These are phyloP conservation scores for Thermomucor indicae-seudaticae DNA, from an alignment of 371 early-diverging fungal genomes.

Conservation along the genomic window DNA sequence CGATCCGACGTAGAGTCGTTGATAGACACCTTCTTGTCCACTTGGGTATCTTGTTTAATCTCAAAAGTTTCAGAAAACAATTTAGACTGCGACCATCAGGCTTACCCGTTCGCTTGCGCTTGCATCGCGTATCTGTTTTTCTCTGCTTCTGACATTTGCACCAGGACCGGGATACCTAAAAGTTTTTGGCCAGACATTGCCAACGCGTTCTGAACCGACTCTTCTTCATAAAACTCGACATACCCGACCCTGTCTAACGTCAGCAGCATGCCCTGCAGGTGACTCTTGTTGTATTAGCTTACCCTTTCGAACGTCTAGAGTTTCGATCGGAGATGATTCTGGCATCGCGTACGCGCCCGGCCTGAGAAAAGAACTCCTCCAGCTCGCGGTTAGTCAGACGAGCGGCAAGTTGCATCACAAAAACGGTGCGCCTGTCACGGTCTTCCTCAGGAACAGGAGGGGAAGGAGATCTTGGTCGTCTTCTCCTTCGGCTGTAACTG, in stretches of 20 bases:
- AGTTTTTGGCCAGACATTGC: conserved; percentile 85
- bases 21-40: conserved; percentile 46
- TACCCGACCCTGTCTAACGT: conserved; percentile 64
- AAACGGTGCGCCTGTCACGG: conserved; percentile 91
- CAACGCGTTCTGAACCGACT: conserved; percentile 80
- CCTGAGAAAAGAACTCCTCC: conserved; percentile 81
- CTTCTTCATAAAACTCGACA: conserved; percentile 91
- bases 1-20: conserved; percentile 80
- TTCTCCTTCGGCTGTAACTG: conserved; percentile 1
- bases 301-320: conserved; percentile 92
- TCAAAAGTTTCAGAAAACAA: conserved; percentile 1
- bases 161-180: conserved; percentile 91
- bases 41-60: conserved; percentile 2
- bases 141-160: conserved; percentile 90
- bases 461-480: conserved; percentile 59
- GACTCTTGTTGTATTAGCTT: conserved; percentile 7
- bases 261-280: neutral
- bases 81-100: neutral
- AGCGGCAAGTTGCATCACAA: conserved; percentile 90
- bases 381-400: conserved; percentile 77
- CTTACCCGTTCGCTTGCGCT: conserved; percentile 54
- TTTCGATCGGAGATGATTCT: conserved; percentile 85
- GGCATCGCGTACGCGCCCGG: conserved; percentile 87
- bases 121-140: conserved; percentile 78
- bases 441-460: conserved; percentile 69